Evolutionary conservation across 2,329 filamentous ascomycete species (phyloP).

Genomic region (Daldinia sp.): DNA sequence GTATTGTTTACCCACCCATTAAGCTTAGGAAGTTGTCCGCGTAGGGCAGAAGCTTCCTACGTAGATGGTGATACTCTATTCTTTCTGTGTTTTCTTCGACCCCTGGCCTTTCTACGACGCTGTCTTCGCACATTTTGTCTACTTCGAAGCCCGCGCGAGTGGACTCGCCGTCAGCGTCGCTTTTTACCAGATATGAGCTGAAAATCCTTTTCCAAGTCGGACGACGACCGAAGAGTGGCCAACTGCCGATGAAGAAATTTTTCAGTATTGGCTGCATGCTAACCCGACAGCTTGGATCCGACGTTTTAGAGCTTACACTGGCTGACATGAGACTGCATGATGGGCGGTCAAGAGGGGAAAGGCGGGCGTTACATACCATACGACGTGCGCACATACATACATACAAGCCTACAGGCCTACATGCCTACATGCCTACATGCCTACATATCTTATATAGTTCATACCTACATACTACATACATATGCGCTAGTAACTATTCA

Average conservation of each 20-base stretch:
- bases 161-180: background rate
- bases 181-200: background rate
- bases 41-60: background rate
- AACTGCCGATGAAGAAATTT: constrained; percentile 29
- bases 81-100: background rate
- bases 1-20: constrained; percentile 2
- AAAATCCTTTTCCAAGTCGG: background rate
- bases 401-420: background rate
- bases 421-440: background rate
- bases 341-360: constrained; percentile 22
- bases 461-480: too few species aligned
- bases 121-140: background rate
- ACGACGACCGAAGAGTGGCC: background rate
- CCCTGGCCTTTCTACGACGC: background rate
- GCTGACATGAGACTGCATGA: constrained; percentile 23
- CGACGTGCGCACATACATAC: background rate
- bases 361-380: background rate
- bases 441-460: too few species aligned
- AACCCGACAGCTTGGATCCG: constrained; percentile 35
- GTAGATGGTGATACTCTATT: too few species aligned
- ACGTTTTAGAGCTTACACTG: constrained; percentile 29
- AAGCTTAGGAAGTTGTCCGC: background rate
- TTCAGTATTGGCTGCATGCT: constrained; percentile 17
- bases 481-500: background rate
- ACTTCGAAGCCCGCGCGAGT: background rate